Evolutionary conservation across 345 rosid genomes (phyloP).

Genomic region (Reutealis trisperma): DNA sequence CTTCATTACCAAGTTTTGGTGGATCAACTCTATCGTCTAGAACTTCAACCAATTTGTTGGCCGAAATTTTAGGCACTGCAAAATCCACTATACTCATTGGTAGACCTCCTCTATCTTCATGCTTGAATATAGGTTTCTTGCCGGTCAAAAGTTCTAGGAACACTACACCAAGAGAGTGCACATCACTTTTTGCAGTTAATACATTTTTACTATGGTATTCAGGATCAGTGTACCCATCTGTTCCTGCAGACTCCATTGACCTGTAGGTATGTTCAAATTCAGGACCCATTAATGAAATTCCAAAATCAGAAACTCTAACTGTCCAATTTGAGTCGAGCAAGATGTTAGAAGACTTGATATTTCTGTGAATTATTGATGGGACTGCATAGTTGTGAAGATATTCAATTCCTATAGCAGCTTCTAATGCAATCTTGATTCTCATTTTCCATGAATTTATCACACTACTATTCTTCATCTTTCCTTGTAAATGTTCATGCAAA

Average conservation of each 20-base stretch:
- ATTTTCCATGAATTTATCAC: conserved; percentile 77
- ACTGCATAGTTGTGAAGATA: conserved; percentile 83
- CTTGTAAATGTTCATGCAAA: conserved; percentile 66
- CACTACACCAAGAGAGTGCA: conserved; percentile 82
- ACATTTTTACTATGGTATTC: conserved; percentile 70
- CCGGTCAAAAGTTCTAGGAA: conserved; percentile 76
- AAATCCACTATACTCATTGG: conserved; percentile 71
- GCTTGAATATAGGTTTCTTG: conserved; percentile 62
- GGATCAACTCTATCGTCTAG: conserved; percentile 65
- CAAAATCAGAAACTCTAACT: conserved; percentile 80
- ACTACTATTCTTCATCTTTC: conserved; percentile 52
- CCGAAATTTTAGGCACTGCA: conserved; percentile 55
- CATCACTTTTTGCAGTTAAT: conserved; percentile 77
- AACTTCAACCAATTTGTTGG: conserved; percentile 44
- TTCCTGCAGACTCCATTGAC: conserved; percentile 64
- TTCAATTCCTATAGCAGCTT: conserved; percentile 82
- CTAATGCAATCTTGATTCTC: conserved; percentile 79
- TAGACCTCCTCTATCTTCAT: conserved; percentile 35
- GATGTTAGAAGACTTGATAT: conserved; percentile 75
- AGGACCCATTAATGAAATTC: conserved; percentile 63
- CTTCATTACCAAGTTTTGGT: conserved; percentile 49
- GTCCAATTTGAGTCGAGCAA: conserved; percentile 68
- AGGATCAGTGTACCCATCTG: conserved; percentile 82
- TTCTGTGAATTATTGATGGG: conserved; percentile 77
- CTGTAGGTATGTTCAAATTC: conserved; percentile 35